phyloP scores from a whole-genome alignment of 768 basidiomycete genomes.

The Termitomyces sp. region DNA sequence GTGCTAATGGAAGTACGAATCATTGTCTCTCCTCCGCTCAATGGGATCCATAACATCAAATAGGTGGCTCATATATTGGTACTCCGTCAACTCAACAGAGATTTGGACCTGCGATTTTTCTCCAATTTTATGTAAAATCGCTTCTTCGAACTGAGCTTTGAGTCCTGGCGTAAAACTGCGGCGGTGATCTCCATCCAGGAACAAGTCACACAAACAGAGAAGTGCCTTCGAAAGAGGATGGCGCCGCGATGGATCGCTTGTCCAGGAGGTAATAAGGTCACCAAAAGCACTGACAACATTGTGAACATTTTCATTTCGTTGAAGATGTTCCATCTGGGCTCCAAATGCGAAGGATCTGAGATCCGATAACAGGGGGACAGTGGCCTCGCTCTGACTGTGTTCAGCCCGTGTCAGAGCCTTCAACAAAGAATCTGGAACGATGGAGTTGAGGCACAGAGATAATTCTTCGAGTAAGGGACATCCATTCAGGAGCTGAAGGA shows the following conservation, averaged over 20 bases:
- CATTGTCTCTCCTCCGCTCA: neutral
- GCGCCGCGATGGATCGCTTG: neutral
- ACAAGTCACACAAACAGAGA: neutral
- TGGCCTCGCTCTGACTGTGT: neutral
- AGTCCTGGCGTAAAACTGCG: neutral
- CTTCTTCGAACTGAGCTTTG: neutral
- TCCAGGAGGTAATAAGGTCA: neutral
- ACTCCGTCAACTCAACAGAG: neutral
- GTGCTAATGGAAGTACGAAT: neutral
- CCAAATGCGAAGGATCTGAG: neutral
- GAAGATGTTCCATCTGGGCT: neutral
- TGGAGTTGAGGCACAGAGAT: neutral
- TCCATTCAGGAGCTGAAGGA: neutral
- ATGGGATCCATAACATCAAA: neutral
- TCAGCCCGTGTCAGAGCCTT: neutral
- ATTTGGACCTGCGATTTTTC: neutral
- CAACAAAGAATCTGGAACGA: neutral
- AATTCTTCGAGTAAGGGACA: neutral
- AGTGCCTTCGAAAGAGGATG: neutral
- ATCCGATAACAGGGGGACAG: neutral
- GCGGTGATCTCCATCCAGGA: neutral
- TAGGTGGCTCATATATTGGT: neutral
- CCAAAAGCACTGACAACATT: neutral
- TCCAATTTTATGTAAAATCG: neutral
- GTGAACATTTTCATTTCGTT: neutral